These are phyloP conservation scores for Russula earlei DNA, from an alignment of 768 basidiomycete genomes.

Conservation along the genomic window DNA sequence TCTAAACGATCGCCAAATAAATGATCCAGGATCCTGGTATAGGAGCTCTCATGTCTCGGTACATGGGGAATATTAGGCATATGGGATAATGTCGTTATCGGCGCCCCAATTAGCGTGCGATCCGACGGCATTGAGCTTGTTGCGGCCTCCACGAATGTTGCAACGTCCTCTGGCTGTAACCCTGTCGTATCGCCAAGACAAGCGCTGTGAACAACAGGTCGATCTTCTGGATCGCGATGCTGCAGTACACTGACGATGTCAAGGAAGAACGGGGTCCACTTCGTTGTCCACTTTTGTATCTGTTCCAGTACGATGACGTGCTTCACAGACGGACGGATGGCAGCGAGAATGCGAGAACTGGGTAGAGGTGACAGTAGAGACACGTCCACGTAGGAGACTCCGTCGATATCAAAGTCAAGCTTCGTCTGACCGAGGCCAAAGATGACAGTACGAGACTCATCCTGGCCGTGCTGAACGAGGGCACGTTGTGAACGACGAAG, in stretches of 20 bases:
- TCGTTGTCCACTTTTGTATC: slow-evolving; percentile 60
- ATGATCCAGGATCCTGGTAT: slow-evolving; percentile 79
- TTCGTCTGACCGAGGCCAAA: slow-evolving; percentile 55
- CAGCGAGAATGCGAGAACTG: slow-evolving; percentile 42
- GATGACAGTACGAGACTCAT: slow-evolving; percentile 55
- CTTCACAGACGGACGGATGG: slow-evolving; percentile 51
- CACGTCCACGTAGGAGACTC: slow-evolving; percentile 54
- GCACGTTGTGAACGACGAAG: slow-evolving; percentile 54
- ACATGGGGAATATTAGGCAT: slow-evolving; percentile 42
- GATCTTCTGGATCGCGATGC: slow-evolving; percentile 37
- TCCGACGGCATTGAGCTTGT: slow-evolving; percentile 29
- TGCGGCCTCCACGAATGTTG: slow-evolving; percentile 41
- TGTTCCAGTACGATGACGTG: slow-evolving; percentile 81
- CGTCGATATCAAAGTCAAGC: slow-evolving; percentile 38
- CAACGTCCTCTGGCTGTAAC: slow-evolving; percentile 35
- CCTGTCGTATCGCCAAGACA: slow-evolving; percentile 44
- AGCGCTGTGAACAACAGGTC: slow-evolving; percentile 52
- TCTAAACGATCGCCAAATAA: slow-evolving; percentile 74
- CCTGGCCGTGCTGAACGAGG: slow-evolving; percentile 40
- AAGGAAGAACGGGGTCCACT: slow-evolving; percentile 83
- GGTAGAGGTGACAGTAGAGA: slow-evolving; percentile 63
- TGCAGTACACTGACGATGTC: slow-evolving; percentile 71
- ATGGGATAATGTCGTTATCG: slow-evolving; percentile 25
- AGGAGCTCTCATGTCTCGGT: slow-evolving; percentile 87
- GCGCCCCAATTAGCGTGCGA: slow-evolving; percentile 42